Conservation (phyloP, 208 protist species). For the Acanthamoeba sp. region DNA sequence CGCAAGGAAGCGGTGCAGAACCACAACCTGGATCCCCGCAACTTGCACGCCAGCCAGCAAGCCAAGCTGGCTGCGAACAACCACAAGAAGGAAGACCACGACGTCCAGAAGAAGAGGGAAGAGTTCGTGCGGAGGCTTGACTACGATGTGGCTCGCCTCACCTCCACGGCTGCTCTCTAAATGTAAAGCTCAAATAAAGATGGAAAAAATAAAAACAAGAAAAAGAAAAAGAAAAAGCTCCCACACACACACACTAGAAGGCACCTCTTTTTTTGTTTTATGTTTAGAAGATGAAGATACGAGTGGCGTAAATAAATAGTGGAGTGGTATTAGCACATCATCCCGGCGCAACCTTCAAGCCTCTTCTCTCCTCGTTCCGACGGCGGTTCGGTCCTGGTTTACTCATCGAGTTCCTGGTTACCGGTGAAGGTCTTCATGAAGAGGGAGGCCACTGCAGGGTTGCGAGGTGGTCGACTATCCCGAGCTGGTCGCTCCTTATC, state of each 20-base stretch:
- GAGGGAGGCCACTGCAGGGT: background rate
- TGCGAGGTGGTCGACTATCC: background rate
- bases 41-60: background rate
- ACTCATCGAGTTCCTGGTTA: slow-evolving; percentile 33
- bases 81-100: background rate
- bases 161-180: background rate
- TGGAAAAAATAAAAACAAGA: too few relatives aligned
- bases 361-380: too few relatives aligned
- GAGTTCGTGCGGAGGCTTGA: background rate
- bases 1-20: background rate
- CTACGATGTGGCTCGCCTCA: background rate
- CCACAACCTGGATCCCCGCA: background rate
- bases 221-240: too few relatives aligned
- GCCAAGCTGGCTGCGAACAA: background rate
- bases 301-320: too few relatives aligned
- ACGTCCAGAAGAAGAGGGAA: background rate
- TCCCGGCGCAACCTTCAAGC: too few relatives aligned
- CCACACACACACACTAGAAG: too few relatives aligned
- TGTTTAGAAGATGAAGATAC: too few relatives aligned
- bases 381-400: too few relatives aligned
- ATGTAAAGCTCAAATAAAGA: background rate
- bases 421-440: slow-evolving; percentile 12
- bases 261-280: too few relatives aligned
- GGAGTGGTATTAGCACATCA: too few relatives aligned
- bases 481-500: too few relatives aligned